Conservation (phyloP, 176 grass and related monocot genomes). For the Tillandsia fasciculata region DNA sequence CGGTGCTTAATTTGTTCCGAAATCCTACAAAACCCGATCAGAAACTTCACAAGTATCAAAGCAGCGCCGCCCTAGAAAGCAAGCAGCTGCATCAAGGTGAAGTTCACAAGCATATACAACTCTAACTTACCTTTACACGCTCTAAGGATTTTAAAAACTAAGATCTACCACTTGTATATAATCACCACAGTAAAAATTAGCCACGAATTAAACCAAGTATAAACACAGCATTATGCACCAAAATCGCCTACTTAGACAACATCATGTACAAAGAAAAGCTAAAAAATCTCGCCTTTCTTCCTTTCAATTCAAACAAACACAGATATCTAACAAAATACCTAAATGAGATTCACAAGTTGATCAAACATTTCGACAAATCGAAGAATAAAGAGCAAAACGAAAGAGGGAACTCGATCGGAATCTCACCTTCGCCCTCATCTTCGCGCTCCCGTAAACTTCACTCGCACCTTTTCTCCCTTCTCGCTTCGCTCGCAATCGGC, state of each 20-base stretch:
- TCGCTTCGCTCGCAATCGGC: neutral
- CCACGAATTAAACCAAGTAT: neutral
- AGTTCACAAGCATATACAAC: neutral
- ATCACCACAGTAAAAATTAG: neutral
- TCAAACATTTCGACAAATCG: neutral
- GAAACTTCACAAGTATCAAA: no score
- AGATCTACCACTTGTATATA: neutral
- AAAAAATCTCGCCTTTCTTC: no score
- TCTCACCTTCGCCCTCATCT: slow-evolving; percentile 4
- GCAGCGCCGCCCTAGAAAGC: no score
- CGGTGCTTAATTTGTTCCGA: neutral
- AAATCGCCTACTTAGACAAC: neutral
- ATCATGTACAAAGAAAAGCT: neutral
- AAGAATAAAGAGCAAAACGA: neutral
- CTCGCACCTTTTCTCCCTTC: neutral
- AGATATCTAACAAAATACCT: no score
- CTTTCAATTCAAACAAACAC: no score
- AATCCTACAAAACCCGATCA: no score
- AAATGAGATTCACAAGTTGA: neutral
- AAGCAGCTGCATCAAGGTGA: neutral
- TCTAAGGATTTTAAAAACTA: neutral
- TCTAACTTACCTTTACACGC: neutral
- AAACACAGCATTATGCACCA: neutral
- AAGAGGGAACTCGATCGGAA: neutral
- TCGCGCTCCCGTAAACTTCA: neutral